Conservation (phyloP, 2,329 filamentous ascomycete species). For the Colletotrichum sp. region DNA sequence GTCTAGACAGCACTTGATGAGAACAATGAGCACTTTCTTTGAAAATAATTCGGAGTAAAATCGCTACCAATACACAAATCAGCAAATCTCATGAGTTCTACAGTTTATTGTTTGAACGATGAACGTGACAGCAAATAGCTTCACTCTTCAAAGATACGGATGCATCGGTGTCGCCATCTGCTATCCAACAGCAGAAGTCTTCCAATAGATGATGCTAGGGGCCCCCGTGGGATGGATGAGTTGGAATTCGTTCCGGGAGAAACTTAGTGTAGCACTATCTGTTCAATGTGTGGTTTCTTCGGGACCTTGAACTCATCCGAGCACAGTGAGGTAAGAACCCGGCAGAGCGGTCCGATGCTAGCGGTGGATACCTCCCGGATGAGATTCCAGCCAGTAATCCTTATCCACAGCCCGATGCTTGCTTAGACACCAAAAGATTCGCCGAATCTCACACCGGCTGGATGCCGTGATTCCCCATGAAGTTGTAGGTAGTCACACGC, state of each 20-base stretch:
- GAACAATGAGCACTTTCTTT: background rate
- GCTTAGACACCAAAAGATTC: background rate
- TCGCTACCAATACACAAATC: accelerated
- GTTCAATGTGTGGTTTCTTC: background rate
- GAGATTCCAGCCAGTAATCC: background rate
- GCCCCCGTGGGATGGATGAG: background rate
- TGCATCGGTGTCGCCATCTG: background rate
- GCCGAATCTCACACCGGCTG: background rate
- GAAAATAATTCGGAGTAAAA: accelerated
- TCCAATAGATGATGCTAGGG: background rate
- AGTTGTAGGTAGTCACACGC: background rate
- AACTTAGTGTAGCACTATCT: background rate
- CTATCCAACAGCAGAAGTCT: background rate
- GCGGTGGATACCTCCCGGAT: background rate
- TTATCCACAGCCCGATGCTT: background rate
- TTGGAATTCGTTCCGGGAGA: accelerated
- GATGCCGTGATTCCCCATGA: background rate
- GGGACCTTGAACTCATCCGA: background rate
- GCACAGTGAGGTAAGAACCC: background rate
- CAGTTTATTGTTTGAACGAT: too few relatives aligned
- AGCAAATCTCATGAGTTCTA: background rate
- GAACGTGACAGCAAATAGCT: background rate
- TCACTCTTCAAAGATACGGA: background rate
- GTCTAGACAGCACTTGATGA: background rate
- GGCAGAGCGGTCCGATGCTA: background rate